Evolutionary conservation across 2,329 filamentous ascomycete genomes (phyloP).

Genomic region (Aspergillus bombycis): DNA sequence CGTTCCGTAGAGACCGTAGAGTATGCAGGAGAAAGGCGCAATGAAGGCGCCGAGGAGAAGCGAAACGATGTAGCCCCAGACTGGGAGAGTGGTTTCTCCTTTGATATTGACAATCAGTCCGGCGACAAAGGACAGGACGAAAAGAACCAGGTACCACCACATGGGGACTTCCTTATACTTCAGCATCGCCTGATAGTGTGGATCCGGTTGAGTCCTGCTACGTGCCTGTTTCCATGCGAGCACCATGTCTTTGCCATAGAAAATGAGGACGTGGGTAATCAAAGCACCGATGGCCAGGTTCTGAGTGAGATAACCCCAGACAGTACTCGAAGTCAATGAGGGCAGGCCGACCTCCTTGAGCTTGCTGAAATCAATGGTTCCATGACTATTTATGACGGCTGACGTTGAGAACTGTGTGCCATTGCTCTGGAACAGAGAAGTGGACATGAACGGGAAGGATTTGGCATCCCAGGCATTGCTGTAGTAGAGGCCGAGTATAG

Average conservation of each 20-base stretch:
- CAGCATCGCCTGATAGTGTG: conserved; percentile 29
- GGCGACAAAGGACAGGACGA: conserved; percentile 51
- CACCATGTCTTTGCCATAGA: conserved; percentile 28
- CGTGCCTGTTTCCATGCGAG: conserved; percentile 27
- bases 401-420: conserved; percentile 27
- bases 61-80: conserved; percentile 53
- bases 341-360: conserved; percentile 14
- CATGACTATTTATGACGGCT: conserved; percentile 25
- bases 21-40: conserved; percentile 48
- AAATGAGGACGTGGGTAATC: conserved; percentile 29
- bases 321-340: conserved; percentile 30
- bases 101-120: conserved; percentile 52
- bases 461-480: conserved; percentile 28
- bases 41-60: conserved; percentile 49
- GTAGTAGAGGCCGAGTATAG: conserved; percentile 28
- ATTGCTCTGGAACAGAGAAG: conserved; percentile 35
- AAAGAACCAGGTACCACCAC: conserved; percentile 53
- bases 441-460: conserved; percentile 32
- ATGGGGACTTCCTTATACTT: conserved; percentile 35
- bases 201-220: conserved; percentile 22
- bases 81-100: conserved; percentile 52
- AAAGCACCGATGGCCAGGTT: conserved; percentile 29
- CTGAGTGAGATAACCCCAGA: conserved; percentile 22
- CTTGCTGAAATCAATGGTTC: conserved; percentile 31
- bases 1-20: conserved; percentile 25